These are phyloP conservation scores for Nevesoporus exiguus DNA, from an alignment of 768 basidiomycete species.

Conservation along the genomic window DNA sequence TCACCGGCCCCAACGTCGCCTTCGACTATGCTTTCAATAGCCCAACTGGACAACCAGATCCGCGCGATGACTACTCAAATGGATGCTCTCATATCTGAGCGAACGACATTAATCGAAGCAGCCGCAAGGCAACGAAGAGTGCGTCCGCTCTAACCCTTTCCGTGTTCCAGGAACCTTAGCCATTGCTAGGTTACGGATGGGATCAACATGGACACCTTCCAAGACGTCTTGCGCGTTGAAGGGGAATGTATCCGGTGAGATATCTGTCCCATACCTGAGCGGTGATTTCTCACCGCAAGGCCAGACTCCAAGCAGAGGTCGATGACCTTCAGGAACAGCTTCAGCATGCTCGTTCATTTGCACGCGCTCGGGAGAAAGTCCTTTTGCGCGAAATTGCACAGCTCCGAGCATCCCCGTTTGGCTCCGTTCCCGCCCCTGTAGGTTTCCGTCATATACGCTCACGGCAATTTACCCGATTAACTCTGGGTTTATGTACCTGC, in stretches of 20 bases:
- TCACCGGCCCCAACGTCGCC: conserved; percentile 1
- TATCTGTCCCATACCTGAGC: neutral
- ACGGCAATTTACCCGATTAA: neutral
- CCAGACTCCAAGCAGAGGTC: conserved; percentile 32
- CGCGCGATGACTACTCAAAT: conserved; percentile 32
- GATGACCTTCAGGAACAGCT: conserved; percentile 32
- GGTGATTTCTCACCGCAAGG: neutral
- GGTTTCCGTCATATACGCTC: neutral
- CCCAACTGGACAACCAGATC: conserved; percentile 38
- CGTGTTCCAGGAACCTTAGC: neutral
- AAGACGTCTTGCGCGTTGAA: conserved; percentile 29
- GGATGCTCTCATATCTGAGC: conserved; percentile 38
- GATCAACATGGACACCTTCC: conserved; percentile 18
- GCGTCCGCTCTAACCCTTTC: neutral
- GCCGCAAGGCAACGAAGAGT: conserved; percentile 25
- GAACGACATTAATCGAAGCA: conserved; percentile 28
- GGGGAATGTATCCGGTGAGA: conserved; percentile 37
- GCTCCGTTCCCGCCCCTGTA: conserved; percentile 4
- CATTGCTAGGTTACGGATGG: conserved; percentile 14
- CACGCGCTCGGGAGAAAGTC: conserved; percentile 32
- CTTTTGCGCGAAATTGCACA: conserved; percentile 32
- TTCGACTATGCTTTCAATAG: conserved; percentile 17
- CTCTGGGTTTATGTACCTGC: neutral
- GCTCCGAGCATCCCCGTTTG: conserved; percentile 7
- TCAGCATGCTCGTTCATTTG: conserved; percentile 17